phyloP scores from a whole-genome alignment of 2,329 filamentous ascomycete genomes.

The Xylariales sp. region DNA sequence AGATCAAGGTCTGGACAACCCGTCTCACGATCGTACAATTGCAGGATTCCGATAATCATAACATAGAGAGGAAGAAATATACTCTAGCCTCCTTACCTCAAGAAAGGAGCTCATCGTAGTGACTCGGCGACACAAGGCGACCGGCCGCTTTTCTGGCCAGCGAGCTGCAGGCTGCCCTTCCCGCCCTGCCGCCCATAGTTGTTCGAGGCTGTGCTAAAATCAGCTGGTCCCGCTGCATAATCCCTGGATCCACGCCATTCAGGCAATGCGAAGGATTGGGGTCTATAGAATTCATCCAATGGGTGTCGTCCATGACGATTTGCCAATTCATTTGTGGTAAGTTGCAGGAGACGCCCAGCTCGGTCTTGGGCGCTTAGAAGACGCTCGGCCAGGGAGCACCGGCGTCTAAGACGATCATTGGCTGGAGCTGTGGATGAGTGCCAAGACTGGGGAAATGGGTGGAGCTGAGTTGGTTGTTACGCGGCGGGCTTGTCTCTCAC shows the following conservation, averaged over 20 bases:
- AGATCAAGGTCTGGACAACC: too few species aligned
- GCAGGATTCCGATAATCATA: background rate
- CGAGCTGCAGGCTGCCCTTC: background rate
- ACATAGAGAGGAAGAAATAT: background rate
- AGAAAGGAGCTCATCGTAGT: background rate
- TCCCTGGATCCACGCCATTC: background rate
- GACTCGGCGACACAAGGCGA: background rate
- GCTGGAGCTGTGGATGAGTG: too few species aligned
- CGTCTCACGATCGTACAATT: too few species aligned
- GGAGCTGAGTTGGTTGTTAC: too few species aligned
- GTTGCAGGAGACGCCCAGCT: background rate
- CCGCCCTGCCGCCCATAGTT: background rate
- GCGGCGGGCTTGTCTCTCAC: too few species aligned
- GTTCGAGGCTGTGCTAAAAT: slow-evolving; percentile 4
- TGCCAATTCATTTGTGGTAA: background rate
- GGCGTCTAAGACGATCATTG: background rate
- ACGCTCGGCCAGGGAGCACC: slow-evolving; percentile 5
- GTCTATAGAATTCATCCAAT: background rate
- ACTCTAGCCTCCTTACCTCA: background rate
- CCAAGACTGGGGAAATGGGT: too few species aligned
- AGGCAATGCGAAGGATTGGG: background rate
- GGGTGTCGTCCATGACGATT: background rate
- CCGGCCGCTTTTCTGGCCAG: slow-evolving; percentile 4
- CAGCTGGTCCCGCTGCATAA: background rate
- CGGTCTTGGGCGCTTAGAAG: slow-evolving; percentile 10